Conservation (phyloP, 2,329 filamentous ascomycete species). For the Claviceps capensis region DNA sequence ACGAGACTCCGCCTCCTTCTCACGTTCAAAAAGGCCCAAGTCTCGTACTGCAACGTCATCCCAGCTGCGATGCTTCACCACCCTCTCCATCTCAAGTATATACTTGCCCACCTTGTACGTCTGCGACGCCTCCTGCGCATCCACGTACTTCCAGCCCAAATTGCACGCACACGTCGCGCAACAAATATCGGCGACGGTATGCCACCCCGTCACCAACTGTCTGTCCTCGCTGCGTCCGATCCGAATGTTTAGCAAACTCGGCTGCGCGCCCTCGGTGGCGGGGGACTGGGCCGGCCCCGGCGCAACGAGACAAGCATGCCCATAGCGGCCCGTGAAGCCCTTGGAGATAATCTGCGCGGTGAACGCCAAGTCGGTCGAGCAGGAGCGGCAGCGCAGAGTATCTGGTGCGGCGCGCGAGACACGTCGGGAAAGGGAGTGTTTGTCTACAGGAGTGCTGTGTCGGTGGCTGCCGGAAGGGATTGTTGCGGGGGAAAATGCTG, state of each 20-base stretch:
- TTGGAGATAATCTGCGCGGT: conserved; percentile 49
- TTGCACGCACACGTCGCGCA: conserved; percentile 42
- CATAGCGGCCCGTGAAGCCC: conserved; percentile 52
- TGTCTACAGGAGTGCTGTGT: conserved; percentile 4
- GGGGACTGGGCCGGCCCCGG: conserved; percentile 14
- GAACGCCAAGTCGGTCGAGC: conserved; percentile 48
- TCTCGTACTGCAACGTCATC: conserved; percentile 19
- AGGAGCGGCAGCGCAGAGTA: conserved; percentile 44
- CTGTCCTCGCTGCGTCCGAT: conserved; percentile 41
- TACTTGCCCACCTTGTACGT: conserved; percentile 58
- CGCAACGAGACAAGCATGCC: conserved; percentile 47
- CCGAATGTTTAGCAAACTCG: conserved; percentile 37
- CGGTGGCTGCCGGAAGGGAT: conserved; percentile 17
- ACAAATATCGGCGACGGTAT: conserved; percentile 49
- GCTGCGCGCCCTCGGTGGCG: background rate
- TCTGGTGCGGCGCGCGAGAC: conserved; percentile 34
- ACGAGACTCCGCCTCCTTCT: background rate
- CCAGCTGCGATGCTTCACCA: conserved; percentile 40
- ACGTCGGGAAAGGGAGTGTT: conserved; percentile 7
- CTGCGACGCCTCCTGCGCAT: conserved; percentile 44
- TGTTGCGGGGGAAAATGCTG: conserved; percentile 13
- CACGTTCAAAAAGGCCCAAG: background rate
- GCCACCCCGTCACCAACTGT: conserved; percentile 47
- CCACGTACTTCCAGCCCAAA: conserved; percentile 56
- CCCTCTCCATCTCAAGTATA: conserved; percentile 48